Base-by-base conservation (phyloP, 352 stramenopile genomes). In the Phytophthora litchii region DNA sequence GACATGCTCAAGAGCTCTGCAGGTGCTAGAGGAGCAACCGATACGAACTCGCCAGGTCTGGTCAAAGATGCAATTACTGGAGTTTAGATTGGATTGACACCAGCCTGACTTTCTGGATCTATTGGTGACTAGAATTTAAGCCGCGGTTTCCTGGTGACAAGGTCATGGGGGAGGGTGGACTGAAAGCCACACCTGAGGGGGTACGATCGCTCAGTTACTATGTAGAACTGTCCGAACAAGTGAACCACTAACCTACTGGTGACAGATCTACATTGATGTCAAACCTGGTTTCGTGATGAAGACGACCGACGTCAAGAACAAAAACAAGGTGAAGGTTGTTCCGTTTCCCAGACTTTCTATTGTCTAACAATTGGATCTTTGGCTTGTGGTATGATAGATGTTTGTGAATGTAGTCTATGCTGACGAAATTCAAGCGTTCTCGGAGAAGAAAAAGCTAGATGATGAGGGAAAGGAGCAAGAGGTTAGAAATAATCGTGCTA, bases 391-490 rank as follows among this genome's bases (percentile, higher is more conserved):
- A 20, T 19, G n/a, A 25, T n/a, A 89, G 79, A 71, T 90, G 21
- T 94, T 94, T 60, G 71, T 94, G 27, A 94, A 94, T 60, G 70
- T 94, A 27, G 89, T 86, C 40, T 73, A 70, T 61, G 80, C 80
- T 16, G 66, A 77, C 17, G 62, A 74, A n/a, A 90, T 94, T 53
- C 84, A 92, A 55, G 82, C 49, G 11, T 91, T 92, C 53, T 92
- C 85, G 6, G 70, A 91, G 61, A 82, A 88, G 53, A 91, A 85
- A 41, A 84, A 91, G 38, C 64, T 94, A 42, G 72, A 92, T 36
- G 80, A 87, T 2, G 51, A 92, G 17, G 83, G 81, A 25, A 83
- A 83, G 11, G 83, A 94, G 45, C 80, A 92, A 67, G 79, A 92
- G 57, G 83, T 89, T 46, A 42, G 34, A 14, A 2, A 20, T 25